These are phyloP conservation scores for Picochlorum sp. DNA, from an alignment of 139 green algal genomes.

Conservation along the genomic window DNA sequence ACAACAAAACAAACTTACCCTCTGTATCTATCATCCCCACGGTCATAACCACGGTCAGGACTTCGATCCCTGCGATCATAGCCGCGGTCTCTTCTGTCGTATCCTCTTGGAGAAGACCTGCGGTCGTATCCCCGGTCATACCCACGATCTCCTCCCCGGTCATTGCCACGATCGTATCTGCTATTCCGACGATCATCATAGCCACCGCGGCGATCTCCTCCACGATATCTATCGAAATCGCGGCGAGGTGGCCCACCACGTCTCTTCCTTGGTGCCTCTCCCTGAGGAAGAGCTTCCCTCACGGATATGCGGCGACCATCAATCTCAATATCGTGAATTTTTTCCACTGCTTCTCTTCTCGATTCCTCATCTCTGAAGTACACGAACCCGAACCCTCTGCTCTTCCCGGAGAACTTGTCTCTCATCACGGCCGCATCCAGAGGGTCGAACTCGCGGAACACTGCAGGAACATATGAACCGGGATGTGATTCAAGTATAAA, in stretches of 20 bases:
- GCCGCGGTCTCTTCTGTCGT: background rate
- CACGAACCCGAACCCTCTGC: slow-evolving; percentile 78
- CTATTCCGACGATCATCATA: background rate
- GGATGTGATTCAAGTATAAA: too few relatives aligned
- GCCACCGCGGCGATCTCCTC: background rate
- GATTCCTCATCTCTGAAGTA: slow-evolving; percentile 50
- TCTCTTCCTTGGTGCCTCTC: slow-evolving; percentile 4
- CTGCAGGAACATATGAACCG: slow-evolving; percentile 34
- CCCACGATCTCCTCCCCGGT: background rate
- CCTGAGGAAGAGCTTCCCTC: slow-evolving; percentile 55
- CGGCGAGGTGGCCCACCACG: background rate
- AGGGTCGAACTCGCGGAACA: slow-evolving; percentile 37
- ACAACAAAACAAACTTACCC: too few relatives aligned
- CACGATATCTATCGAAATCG: background rate
- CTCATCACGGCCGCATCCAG: slow-evolving; percentile 37
- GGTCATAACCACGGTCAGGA: background rate
- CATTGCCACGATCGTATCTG: background rate
- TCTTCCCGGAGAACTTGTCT: slow-evolving; percentile 46
- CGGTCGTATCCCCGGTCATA: background rate
- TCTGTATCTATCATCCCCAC: too few relatives aligned
- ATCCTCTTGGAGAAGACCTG: background rate
- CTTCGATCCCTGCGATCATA: background rate
- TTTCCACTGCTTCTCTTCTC: slow-evolving; percentile 46
- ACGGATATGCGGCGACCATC: slow-evolving; percentile 64
- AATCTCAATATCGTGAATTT: slow-evolving; percentile 63